These are phyloP conservation scores for Jaapia argillacea DNA, from an alignment of 768 basidiomycete species.

Conservation along the genomic window DNA sequence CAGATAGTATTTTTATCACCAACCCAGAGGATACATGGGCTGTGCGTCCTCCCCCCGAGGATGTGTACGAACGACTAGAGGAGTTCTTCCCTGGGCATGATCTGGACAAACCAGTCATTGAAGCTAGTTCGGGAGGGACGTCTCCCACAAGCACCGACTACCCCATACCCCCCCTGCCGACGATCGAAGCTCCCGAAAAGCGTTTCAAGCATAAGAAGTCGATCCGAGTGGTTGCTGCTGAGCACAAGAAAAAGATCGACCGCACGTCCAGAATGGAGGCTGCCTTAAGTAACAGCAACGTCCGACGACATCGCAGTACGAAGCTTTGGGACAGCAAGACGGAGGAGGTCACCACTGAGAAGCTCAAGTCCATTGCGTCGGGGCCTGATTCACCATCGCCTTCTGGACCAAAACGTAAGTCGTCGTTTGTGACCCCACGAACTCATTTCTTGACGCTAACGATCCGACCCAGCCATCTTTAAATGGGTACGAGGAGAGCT, in stretches of 20 bases:
- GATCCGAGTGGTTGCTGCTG: conserved; percentile 86
- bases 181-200: conserved; percentile 27
- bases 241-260: conserved; percentile 71
- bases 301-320: conserved; percentile 76
- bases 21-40: conserved; percentile 65
- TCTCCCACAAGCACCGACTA: conserved; percentile 60
- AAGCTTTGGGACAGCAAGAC: conserved; percentile 92
- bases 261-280: conserved; percentile 54
- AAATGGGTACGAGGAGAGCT: conserved; percentile 98
- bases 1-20: conserved; percentile 48
- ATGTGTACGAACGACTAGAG: conserved; percentile 86
- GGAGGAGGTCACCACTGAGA: conserved; percentile 84
- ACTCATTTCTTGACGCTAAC: conserved; percentile 1
- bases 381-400: conserved; percentile 48
- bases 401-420: conserved; percentile 59
- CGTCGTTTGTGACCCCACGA: conserved; percentile 5
- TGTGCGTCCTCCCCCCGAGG: conserved; percentile 83
- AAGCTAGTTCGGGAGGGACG: conserved; percentile 69
- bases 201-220: conserved; percentile 72
- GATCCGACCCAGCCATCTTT: conserved; percentile 56
- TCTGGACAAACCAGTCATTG: conserved; percentile 91
- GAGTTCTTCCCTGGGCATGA: conserved; percentile 96
- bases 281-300: conserved; percentile 31
- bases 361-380: conserved; percentile 36
- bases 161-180: conserved; percentile 26